These are phyloP conservation scores for Nicotiana attenuata DNA, from an alignment of 257 asterid species.

Conservation along the genomic window DNA sequence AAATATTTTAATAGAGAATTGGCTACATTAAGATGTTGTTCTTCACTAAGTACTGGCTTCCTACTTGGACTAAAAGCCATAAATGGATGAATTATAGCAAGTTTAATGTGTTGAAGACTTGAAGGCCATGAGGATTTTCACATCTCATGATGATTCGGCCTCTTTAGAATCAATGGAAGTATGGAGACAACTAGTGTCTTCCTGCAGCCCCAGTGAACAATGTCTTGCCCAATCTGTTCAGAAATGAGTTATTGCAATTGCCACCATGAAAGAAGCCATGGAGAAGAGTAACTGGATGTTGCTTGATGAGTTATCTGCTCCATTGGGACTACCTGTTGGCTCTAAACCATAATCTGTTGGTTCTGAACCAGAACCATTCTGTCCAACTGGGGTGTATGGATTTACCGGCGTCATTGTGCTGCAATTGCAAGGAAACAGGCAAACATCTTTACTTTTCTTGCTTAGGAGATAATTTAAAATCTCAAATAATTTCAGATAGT, in stretches of 20 bases:
- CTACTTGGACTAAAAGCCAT: constrained; percentile 48
- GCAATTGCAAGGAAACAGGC: constrained; percentile 24
- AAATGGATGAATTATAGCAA: constrained; percentile 19
- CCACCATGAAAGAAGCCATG: constrained; percentile 35
- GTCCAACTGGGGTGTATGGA: constrained; percentile 58
- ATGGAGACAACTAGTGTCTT: constrained; percentile 37
- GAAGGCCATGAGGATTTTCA: constrained; percentile 37
- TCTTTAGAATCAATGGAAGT: constrained; percentile 32
- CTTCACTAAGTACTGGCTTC: constrained; percentile 38
- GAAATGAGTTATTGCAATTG: constrained; percentile 37
- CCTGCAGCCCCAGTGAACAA: constrained; percentile 30
- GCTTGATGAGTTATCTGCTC: constrained; percentile 39
- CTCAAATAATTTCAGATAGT: constrained; percentile 2
- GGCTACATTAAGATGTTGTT: constrained; percentile 30
- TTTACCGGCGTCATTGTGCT: constrained; percentile 59
- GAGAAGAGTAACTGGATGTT: constrained; percentile 29
- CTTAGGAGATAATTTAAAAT: neutral
- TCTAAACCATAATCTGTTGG: constrained; percentile 46
- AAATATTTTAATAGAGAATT: constrained; percentile 30
- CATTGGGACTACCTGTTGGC: constrained; percentile 75
- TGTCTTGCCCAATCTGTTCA: constrained; percentile 29
- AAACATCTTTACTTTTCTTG: constrained; percentile 1
- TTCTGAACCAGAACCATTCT: constrained; percentile 48
- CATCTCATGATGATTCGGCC: constrained; percentile 34
- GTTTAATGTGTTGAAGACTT: constrained; percentile 38